These are phyloP conservation scores for Histomonas meleagridis DNA, from an alignment of 208 protist genomes.

Conservation along the genomic window DNA sequence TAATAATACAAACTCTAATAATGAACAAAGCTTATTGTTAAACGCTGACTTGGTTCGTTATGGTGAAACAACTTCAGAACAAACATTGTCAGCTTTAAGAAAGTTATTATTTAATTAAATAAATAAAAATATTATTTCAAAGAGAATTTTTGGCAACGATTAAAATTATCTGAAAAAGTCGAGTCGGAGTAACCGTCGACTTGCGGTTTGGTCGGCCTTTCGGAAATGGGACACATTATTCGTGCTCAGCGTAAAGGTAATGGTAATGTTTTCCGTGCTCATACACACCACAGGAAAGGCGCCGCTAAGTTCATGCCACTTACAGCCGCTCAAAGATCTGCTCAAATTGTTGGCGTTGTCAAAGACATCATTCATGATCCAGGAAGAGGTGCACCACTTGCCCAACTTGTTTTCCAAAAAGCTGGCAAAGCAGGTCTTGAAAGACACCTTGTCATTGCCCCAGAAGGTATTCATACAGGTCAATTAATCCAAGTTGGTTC, in stretches of 20 bases:
- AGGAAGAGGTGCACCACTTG: constrained; percentile 92
- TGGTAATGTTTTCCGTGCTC: constrained; percentile 69
- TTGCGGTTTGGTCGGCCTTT: constrained; percentile 30
- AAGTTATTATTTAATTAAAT: no score
- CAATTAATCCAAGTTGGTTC: constrained; percentile 93
- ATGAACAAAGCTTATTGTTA: no score
- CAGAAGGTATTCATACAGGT: constrained; percentile 95
- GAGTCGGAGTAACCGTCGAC: no score
- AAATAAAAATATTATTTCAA: no score
- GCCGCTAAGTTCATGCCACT: constrained; percentile 78
- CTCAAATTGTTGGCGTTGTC: constrained; percentile 71
- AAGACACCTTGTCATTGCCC: constrained; percentile 82
- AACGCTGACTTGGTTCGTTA: no score
- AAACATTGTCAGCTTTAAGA: no score
- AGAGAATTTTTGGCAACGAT: no score
- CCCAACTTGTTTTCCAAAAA: constrained; percentile 84
- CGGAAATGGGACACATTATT: constrained; percentile 49
- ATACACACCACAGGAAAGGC: constrained; percentile 80
- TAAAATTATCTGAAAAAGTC: no score
- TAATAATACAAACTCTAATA: no score
- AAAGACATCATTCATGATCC: constrained; percentile 90
- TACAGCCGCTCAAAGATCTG: constrained; percentile 87
- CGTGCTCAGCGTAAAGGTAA: constrained; percentile 76
- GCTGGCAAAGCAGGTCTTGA: constrained; percentile 47
- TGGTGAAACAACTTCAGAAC: no score